Evolutionary conservation across 305 asterid species (phyloP), one percentile per base, ranked within the genome.

Genomic region (Rubia balearica): DNA sequence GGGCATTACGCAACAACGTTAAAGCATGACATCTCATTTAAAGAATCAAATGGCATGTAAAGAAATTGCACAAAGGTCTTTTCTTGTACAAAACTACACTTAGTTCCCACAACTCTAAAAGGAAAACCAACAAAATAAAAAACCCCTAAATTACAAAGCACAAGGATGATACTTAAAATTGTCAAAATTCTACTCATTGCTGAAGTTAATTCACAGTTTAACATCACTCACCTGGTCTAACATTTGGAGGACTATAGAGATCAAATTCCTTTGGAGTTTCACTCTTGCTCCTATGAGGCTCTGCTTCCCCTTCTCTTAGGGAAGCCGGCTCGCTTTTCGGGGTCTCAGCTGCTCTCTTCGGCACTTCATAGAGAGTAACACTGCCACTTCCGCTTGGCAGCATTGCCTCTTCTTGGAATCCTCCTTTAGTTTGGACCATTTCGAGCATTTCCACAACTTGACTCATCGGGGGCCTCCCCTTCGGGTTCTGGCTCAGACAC

Each of bases 401-500:
- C 59, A 74, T 56, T 12, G 77, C 72, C 61, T 81, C 91, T 30
- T 76, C 88, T 40, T 72, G 82, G 38, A 80, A 78, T 68, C 67
- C 72, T 67, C 80, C 84, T 65, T 77, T 86, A 4, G 85, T 71
- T 48, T 86, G 88, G 49, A 92, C 82, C 33, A 87, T 84, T 75
- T 89, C 96, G 5, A 92, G 96, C 69, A 88, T 86, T 79, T 90
- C 96, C 19, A 92, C 89, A 36, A 89, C 97, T 71, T 89, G 94
- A 59, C 85, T 86, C 94, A 92, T 92, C 5, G 78, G 80, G 24
- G 98, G 98, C 83, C 98, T 78, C 16, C 96, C 92, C 79, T 82
- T 90, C 0, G 98, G 95, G 84, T 90, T 90, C 76, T 90, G 97
- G 80, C 96, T 92, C 60, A 92, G 95, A 69, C 98, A 90, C 65